Evolutionary conservation across 106 monocot species (phyloP), one percentile per base, ranked within the genome.

Genomic region (Dactylorhiza incarnata): DNA sequence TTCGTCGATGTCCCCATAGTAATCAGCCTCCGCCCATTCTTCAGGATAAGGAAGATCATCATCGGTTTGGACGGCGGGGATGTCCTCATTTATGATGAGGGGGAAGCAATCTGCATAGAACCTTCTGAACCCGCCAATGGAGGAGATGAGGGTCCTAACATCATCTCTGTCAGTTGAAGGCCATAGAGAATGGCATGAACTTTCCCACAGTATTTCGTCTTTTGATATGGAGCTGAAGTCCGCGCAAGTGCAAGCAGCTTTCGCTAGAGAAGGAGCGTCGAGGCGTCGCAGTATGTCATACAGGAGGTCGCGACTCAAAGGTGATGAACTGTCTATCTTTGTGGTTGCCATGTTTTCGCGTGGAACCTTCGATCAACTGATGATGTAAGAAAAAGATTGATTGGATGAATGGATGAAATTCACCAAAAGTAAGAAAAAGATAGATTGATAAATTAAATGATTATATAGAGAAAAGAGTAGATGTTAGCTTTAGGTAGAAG

Each of bases 51-150:
- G 82, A 2, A 68, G 44, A 53, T 76, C 17, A 14, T 14, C 20
- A 16, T 66, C 69, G 54, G 66, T 63, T n/a, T 80, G 74, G 37
- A 74, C 49, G 6, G 76, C 66, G 48, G 73, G 74, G 19, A 86
- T 73, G 66, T 80, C 86, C 67, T 83, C 83, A 45, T 83, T 86
- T n/a, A 86, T 76, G 6, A 86, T 83, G 37, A 83, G 83, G 53
- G 86, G 82, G 56, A 83, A 86, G 70, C 83, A 86, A 51, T 86
- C 83, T 37, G 83, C 79, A 58, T 83, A 83, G 69, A 86, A 86
- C 51, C 83, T 83, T 71, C 86, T 79, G 80, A 86, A 86, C 15
- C 86, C 86, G 77, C 86, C 86, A 73, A 83, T 80, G 45, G 83
- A 83, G 15, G 82, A 77, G 48, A 86, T 80, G 37, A 86, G 80